Evolutionary conservation across 305 asterid species (phyloP).

Genomic region (Solanum aculeatissimum): DNA sequence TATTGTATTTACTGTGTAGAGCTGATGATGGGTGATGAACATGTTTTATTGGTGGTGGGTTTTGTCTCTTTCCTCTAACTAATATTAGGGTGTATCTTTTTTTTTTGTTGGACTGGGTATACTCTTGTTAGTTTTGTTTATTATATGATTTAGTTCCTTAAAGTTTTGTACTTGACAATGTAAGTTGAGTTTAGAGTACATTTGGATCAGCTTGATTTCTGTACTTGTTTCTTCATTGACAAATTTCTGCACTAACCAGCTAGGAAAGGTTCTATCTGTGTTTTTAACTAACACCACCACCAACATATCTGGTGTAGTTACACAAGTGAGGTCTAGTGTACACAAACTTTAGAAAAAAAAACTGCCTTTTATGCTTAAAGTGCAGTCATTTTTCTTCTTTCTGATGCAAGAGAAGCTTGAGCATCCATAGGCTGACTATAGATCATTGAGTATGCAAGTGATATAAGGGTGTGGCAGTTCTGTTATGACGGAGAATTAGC

Average conservation of each 20-base stretch:
- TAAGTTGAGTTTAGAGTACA: background rate
- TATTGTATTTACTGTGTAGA: background rate
- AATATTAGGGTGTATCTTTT: background rate
- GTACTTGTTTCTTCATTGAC: background rate
- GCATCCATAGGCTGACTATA: background rate
- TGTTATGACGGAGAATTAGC: background rate
- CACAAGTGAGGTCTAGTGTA: background rate
- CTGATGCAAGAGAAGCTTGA: background rate
- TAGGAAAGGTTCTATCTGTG: background rate
- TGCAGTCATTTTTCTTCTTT: background rate
- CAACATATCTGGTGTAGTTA: background rate
- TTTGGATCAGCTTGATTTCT: background rate
- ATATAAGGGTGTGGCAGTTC: background rate
- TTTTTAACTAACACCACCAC: background rate
- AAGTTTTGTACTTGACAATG: background rate
- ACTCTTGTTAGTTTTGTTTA: background rate
- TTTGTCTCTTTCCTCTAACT: background rate
- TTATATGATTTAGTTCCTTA: background rate
- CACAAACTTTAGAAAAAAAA: background rate
- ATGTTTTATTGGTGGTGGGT: background rate
- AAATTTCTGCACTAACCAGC: background rate
- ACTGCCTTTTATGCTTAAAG: background rate
- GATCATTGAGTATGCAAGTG: background rate
- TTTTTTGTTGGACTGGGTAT: background rate
- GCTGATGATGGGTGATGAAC: background rate